Percentiles rank a stretch among this genome's conserved stretches.
Evolutionary conservation across 2,329 filamentous ascomycete genomes (phyloP).

Genomic region (Fusarium neocosmosporiellum): DNA sequence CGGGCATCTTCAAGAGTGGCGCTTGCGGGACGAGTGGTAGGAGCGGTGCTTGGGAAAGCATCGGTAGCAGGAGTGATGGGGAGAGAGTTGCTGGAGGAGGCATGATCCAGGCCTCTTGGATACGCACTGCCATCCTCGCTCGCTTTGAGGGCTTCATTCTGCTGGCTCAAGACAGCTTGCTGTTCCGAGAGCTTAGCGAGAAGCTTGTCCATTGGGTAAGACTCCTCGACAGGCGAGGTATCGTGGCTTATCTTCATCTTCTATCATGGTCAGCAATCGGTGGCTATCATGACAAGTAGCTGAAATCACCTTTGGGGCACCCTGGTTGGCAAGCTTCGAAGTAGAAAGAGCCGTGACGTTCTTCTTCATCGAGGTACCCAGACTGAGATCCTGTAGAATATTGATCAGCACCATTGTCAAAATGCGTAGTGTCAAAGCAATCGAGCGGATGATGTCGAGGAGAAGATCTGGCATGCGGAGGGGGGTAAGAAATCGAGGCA

Average conservation of each 20-base stretch:
- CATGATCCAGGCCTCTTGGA: slow-evolving; percentile 56
- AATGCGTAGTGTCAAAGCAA: neutral
- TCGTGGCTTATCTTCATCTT: slow-evolving; percentile 63
- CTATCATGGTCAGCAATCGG: slow-evolving; percentile 48
- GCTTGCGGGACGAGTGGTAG: slow-evolving; percentile 65
- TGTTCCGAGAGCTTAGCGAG: slow-evolving; percentile 81
- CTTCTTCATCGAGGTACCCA: slow-evolving; percentile 51
- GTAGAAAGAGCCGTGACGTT: slow-evolving; percentile 60
- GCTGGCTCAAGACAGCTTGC: slow-evolving; percentile 68
- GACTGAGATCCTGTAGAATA: slow-evolving; percentile 34
- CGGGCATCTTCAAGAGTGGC: slow-evolving; percentile 57
- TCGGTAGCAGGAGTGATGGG: slow-evolving; percentile 73
- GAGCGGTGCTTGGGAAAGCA: slow-evolving; percentile 59
- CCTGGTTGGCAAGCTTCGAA: slow-evolving; percentile 67
- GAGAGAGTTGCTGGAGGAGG: slow-evolving; percentile 67
- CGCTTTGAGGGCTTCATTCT: slow-evolving; percentile 64
- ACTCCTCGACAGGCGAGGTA: slow-evolving; percentile 48
- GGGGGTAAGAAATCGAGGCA: neutral
- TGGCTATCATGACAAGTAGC: neutral
- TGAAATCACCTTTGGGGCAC: slow-evolving; percentile 61
- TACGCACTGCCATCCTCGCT: slow-evolving; percentile 52
- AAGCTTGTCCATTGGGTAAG: slow-evolving; percentile 75
- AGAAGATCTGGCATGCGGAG: neutral
- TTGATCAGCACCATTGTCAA: slow-evolving; percentile 5
- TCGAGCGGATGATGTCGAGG: neutral